A percentile compares a stretch with the other conserved stretches of the same genome.
These are phyloP conservation scores for Colletotrichum sp. DNA, from an alignment of 2,329 filamentous ascomycete species.

Conservation along the genomic window DNA sequence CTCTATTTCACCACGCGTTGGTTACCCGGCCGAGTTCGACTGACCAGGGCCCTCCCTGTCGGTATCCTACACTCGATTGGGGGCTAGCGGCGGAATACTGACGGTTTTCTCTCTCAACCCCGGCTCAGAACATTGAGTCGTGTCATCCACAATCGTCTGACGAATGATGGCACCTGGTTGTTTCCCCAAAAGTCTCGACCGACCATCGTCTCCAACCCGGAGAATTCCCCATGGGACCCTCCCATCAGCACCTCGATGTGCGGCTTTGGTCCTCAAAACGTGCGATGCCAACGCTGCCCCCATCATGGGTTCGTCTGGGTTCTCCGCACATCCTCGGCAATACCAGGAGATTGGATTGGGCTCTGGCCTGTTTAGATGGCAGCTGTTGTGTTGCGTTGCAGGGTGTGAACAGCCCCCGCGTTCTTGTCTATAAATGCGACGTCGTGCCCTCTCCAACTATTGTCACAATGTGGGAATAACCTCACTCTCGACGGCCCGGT, in stretches of 20 bases:
- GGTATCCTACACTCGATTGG: background rate
- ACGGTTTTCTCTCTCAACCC: background rate
- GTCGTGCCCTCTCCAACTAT: background rate
- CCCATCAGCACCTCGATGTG: background rate
- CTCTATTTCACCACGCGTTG: conserved; percentile 7
- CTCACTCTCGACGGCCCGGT: background rate
- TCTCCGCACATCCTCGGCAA: conserved; percentile 17
- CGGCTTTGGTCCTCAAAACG: conserved; percentile 6
- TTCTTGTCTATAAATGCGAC: conserved; percentile 9
- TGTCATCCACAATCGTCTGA: conserved; percentile 1
- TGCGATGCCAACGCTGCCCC: background rate
- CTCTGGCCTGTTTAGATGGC: background rate
- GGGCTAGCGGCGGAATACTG: conserved; percentile 10
- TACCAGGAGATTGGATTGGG: conserved; percentile 1
- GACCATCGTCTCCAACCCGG: background rate
- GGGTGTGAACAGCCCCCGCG: background rate
- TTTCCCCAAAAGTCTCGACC: conserved; percentile 19
- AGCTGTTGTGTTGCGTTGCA: background rate
- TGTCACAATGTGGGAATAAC: conserved; percentile 2
- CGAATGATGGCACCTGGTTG: conserved; percentile 9
- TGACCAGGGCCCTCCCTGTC: background rate
- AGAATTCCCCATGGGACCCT: conserved; percentile 19
- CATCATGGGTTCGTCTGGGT: background rate
- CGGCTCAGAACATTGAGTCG: background rate
- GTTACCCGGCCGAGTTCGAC: conserved; percentile 3